Conservation (phyloP, 1,139 yeast species). For the Scheffersomyces stambukii region DNA sequence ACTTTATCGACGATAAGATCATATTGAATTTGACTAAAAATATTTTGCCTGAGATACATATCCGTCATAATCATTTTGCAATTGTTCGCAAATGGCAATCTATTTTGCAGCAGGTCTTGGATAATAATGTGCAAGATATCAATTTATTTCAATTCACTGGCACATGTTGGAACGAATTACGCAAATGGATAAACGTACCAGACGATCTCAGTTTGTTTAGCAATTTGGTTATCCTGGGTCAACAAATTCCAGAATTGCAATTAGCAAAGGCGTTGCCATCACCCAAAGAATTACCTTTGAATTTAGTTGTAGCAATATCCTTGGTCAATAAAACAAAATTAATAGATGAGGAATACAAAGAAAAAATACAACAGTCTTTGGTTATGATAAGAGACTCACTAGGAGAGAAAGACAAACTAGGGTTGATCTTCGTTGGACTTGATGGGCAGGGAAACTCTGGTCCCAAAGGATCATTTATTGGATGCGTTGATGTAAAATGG, state of each 20-base stretch:
- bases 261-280: slow-evolving; percentile 33
- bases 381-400: slow-evolving; percentile 24
- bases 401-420: slow-evolving; percentile 46
- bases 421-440: slow-evolving; percentile 51
- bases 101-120: slow-evolving; percentile 17
- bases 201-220: slow-evolving; percentile 34
- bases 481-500: slow-evolving; percentile 52
- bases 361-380: slow-evolving; percentile 22
- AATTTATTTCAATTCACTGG: slow-evolving; percentile 48
- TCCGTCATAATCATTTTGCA: slow-evolving; percentile 31
- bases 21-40: slow-evolving; percentile 36
- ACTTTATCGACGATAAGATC: slow-evolving; percentile 19
- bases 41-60: slow-evolving; percentile 43
- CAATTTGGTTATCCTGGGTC: slow-evolving; percentile 24
- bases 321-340: slow-evolving; percentile 29
- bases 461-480: slow-evolving; percentile 48
- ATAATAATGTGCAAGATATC: slow-evolving; percentile 14
- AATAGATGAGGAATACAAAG: slow-evolving; percentile 31
- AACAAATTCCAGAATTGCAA: slow-evolving; percentile 37
- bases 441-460: slow-evolving; percentile 33
- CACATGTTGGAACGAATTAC: slow-evolving; percentile 44
- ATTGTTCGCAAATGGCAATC: slow-evolving; percentile 41
- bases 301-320: slow-evolving; percentile 46
- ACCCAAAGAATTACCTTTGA: slow-evolving; percentile 40
- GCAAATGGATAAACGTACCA: slow-evolving; percentile 28